Conservation (phyloP, 2,329 filamentous ascomycete species). For the Trichoderma semiorbis region DNA sequence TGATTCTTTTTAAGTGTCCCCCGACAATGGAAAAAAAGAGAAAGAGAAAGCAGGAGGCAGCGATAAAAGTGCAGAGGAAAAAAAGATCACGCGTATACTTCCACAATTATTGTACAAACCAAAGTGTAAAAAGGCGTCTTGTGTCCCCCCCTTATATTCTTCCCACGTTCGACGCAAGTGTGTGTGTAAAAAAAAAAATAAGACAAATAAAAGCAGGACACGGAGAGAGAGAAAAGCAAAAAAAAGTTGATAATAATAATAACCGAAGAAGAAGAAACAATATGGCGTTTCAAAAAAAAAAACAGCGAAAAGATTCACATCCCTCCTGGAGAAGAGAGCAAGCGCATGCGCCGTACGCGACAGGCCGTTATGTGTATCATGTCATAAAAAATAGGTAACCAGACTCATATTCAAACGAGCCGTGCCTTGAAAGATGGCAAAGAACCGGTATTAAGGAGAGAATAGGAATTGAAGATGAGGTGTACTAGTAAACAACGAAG, state of each 20-base stretch:
- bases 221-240: neutral
- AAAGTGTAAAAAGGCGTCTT: neutral
- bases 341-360: constrained; percentile 13
- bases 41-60: neutral
- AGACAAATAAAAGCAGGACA: neutral
- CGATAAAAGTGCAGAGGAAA: neutral
- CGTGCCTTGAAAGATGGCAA: neutral
- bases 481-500: constrained; percentile 8
- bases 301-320: constrained; percentile 10
- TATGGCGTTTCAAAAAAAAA: constrained; percentile 6
- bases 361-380: constrained; percentile 15
- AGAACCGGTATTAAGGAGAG: constrained; percentile 21
- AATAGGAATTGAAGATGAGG: constrained; percentile 19
- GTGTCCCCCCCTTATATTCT: neutral
- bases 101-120: constrained; percentile 13
- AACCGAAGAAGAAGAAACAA: neutral
- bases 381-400: constrained; percentile 7
- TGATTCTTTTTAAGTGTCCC: neutral
- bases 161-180: neutral
- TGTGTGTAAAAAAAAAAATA: neutral
- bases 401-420: constrained; percentile 7
- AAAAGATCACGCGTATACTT: neutral
- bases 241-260: neutral
- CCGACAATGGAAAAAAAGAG: neutral
- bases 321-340: constrained; percentile 7